These are phyloP conservation scores for Penicillium alfredii DNA, from an alignment of 495 filamentous ascomycete genomes.

Conservation along the genomic window DNA sequence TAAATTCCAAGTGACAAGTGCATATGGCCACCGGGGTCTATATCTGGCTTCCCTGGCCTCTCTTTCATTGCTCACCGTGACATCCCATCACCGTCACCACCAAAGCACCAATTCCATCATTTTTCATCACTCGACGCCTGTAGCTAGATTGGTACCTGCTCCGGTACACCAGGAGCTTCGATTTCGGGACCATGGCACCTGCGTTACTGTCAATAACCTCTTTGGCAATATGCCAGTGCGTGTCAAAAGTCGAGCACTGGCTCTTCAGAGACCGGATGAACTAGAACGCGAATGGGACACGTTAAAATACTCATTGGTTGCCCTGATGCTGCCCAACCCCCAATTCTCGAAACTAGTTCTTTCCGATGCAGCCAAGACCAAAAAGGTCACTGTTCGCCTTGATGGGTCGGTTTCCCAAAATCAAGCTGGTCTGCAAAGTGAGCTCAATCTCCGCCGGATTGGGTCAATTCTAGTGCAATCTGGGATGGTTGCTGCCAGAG, in stretches of 20 bases:
- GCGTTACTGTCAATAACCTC: conserved; percentile 73
- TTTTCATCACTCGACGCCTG: conserved; percentile 63
- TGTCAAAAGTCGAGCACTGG: conserved; percentile 68
- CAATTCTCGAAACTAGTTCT: conserved; percentile 30
- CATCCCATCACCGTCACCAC: conserved; percentile 64
- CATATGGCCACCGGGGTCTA: conserved; percentile 64
- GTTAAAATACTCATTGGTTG: conserved; percentile 53
- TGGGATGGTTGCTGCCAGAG: conserved; percentile 48
- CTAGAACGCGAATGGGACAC: conserved; percentile 65
- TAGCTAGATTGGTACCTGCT: conserved; percentile 64
- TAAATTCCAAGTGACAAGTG: conserved; percentile 47
- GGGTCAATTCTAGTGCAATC: conserved; percentile 59
- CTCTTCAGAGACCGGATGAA: conserved; percentile 44
- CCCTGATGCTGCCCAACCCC: conserved; percentile 57
- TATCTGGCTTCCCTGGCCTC: conserved; percentile 76
- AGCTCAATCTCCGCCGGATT: conserved; percentile 31
- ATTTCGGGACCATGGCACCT: conserved; percentile 62
- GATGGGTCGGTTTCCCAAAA: not conserved
- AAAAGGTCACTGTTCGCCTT: conserved; percentile 28
- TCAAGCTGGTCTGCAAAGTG: not conserved
- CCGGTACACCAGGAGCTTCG: conserved; percentile 53
- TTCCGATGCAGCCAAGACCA: conserved; percentile 26
- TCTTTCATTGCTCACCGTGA: conserved; percentile 70
- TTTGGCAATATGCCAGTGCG: conserved; percentile 96
- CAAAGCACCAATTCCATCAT: conserved; percentile 61